Percentiles rank a stretch among this genome's conserved stretches.
phyloP scores from a whole-genome alignment of 208 protist species.

The Jaenimonas drosophilae region DNA sequence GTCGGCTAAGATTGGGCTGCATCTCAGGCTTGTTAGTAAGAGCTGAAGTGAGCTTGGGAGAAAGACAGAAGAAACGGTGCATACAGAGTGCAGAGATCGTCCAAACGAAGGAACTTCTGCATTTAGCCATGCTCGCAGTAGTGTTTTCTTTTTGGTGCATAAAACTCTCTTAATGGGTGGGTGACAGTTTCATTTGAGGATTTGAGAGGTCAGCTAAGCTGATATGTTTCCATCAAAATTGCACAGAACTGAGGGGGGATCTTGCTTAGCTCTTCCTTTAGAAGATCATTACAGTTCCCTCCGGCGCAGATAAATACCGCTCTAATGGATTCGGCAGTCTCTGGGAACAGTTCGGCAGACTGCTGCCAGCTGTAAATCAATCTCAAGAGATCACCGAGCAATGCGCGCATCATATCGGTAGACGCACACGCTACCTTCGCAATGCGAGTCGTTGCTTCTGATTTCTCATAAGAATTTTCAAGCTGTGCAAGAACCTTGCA shows the following conservation, averaged over 20 bases:
- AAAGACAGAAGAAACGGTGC: not conserved
- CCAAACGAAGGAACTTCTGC: not conserved
- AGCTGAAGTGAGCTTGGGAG: not conserved
- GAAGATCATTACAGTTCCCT: constrained; percentile 6
- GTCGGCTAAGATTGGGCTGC: too few relatives aligned
- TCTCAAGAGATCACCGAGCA: constrained; percentile 29
- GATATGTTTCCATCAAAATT: constrained; percentile 20
- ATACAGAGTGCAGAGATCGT: not conserved
- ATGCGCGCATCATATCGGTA: too few relatives aligned
- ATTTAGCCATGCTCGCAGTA: too few relatives aligned
- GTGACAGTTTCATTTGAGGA: too few relatives aligned
- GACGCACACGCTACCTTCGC: too few relatives aligned
- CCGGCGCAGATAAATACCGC: constrained; percentile 15
- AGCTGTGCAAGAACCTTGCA: constrained; percentile 42
- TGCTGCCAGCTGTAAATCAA: constrained; percentile 72
- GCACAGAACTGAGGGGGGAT: constrained; percentile 13
- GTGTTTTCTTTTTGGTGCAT: too few relatives aligned
- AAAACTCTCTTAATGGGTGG: too few relatives aligned
- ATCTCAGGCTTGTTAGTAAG: constrained; percentile 7
- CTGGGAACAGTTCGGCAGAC: constrained; percentile 27
- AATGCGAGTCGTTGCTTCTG: constrained; percentile 61
- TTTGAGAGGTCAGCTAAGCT: not conserved
- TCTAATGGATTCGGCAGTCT: constrained; percentile 22
- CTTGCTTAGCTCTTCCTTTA: constrained; percentile 10
- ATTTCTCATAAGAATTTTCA: constrained; percentile 57